Conservation (phyloP, 1,139 yeast species). For the Pichia terricola region DNA sequence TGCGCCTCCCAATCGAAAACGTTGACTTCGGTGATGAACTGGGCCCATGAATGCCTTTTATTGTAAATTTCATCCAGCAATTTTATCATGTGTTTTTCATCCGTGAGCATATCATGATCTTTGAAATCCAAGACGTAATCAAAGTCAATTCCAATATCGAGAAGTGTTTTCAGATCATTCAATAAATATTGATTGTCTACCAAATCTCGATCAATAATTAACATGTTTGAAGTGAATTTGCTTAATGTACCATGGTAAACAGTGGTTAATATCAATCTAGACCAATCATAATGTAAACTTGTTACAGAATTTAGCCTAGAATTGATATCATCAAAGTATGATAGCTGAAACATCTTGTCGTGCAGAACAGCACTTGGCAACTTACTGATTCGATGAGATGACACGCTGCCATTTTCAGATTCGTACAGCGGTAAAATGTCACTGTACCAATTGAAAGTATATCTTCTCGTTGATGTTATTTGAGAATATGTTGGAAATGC, state of each 20-base stretch:
- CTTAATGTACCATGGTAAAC: neutral
- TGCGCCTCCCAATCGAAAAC: constrained; percentile 1
- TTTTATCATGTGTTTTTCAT: neutral
- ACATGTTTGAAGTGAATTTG: neutral
- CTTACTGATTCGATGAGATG: neutral
- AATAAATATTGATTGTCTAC: neutral
- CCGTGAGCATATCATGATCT: neutral
- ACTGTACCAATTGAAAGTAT: constrained; percentile 5
- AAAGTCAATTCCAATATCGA: constrained; percentile 1
- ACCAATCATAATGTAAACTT: constrained; percentile 3
- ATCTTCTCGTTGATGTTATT: neutral
- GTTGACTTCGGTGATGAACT: neutral
- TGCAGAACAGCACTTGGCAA: neutral
- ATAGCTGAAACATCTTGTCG: too few species aligned
- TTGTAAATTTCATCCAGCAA: constrained; percentile 9
- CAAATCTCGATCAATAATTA: constrained; percentile 5
- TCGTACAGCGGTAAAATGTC: constrained; percentile 4
- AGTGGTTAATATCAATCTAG: neutral
- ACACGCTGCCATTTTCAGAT: neutral
- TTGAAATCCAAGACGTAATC: neutral
- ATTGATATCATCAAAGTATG: neutral
- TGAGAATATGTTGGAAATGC: neutral
- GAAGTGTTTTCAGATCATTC: constrained; percentile 1
- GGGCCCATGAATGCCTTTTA: constrained; percentile 4
- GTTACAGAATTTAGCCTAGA: neutral